phyloP scores from a whole-genome alignment of 2,329 filamentous ascomycete species.

The Cadophora luteo-olivacea region DNA sequence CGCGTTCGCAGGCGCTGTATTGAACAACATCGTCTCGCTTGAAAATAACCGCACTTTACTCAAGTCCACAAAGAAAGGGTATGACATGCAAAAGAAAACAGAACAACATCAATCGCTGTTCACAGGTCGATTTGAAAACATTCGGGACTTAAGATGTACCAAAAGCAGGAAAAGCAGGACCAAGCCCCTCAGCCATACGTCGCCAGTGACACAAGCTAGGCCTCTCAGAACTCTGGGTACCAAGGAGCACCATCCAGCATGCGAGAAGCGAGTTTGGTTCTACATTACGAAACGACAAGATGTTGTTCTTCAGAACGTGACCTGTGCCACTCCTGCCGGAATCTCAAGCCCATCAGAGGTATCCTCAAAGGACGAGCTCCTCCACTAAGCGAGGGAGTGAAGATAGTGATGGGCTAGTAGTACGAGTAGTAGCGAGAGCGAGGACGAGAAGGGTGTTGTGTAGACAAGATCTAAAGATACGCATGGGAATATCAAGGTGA shows the following conservation, averaged over 20 bases:
- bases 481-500: not conserved
- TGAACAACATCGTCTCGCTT: too few relatives aligned
- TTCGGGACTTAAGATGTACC: not conserved
- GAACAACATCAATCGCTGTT: too few relatives aligned
- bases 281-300: too few relatives aligned
- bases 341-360: not conserved
- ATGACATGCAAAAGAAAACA: too few relatives aligned
- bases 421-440: slow-evolving; percentile 7
- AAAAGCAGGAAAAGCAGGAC: not conserved
- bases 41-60: too few relatives aligned
- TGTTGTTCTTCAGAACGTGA: too few relatives aligned
- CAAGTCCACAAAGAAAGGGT: too few relatives aligned
- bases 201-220: not conserved
- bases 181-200: not conserved
- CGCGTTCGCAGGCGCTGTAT: too few relatives aligned
- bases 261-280: not conserved
- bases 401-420: not conserved
- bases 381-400: slow-evolving; percentile 13
- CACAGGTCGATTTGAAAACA: too few relatives aligned
- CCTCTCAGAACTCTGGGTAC: not conserved
- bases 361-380: not conserved
- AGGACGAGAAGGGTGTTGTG: not conserved
- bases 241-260: not conserved
- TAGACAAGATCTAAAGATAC: not conserved
- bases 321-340: not conserved